Conservation (phyloP, 805 yeast species). For the Hanseniaspora valbyensis region DNA sequence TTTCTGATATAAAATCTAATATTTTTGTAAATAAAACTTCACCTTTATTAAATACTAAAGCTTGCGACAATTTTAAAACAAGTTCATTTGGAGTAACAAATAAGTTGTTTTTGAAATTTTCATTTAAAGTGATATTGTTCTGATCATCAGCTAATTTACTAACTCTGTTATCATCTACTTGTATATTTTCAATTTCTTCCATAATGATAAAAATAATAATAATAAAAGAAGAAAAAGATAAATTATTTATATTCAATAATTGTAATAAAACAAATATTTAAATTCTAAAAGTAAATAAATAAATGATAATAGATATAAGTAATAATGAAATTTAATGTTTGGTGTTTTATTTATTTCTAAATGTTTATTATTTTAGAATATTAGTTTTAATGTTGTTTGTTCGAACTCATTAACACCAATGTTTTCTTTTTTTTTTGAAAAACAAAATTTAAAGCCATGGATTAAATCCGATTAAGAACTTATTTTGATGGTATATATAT, state of each 20-base stretch:
- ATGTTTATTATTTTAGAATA: not conserved
- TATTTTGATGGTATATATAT: not conserved
- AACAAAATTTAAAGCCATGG: too few species aligned
- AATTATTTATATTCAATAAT: too few species aligned
- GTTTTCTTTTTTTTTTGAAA: too few species aligned
- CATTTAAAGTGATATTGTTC: too few species aligned
- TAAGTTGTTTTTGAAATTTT: not conserved
- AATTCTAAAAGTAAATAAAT: not conserved
- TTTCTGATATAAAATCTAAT: slow-evolving; percentile 16
- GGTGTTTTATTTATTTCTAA: not conserved
- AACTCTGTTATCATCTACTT: too few species aligned
- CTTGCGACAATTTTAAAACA: slow-evolving; percentile 22
- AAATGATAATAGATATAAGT: not conserved
- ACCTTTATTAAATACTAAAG: slow-evolving; percentile 28
- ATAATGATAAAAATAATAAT: too few species aligned
- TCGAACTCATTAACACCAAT: not conserved
- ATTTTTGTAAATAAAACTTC: slow-evolving; percentile 18
- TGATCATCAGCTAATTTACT: too few species aligned
- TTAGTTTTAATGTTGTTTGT: too few species aligned
- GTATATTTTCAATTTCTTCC: not conserved
- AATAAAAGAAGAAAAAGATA: too few species aligned
- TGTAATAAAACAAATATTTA: too few species aligned
- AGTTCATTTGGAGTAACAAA: slow-evolving; percentile 26
- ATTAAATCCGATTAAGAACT: not conserved
- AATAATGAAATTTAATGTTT: not conserved